A percentile compares a stretch with the other conserved stretches of the same genome.
Evolutionary conservation across 805 yeast species (phyloP).

Genomic region (Hemisphaericaspora nanyangensis): DNA sequence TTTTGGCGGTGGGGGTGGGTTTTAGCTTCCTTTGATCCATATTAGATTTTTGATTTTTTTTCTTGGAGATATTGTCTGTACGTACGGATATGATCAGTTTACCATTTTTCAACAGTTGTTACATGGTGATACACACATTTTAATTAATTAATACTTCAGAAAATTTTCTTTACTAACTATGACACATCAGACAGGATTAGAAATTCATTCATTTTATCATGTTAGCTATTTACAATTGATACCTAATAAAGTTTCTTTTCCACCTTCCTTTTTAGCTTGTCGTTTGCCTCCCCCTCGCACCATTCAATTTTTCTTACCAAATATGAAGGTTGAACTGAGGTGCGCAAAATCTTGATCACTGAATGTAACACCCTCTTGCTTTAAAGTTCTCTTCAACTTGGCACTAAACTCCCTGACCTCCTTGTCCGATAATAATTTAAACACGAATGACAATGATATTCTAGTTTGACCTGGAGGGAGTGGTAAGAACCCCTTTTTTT

Average conservation of each 20-base stretch:
- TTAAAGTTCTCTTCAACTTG: slow-evolving; percentile 27
- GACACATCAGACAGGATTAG: too few relatives aligned
- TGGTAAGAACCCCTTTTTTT: slow-evolving; percentile 25
- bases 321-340: slow-evolving; percentile 12
- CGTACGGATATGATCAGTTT: too few relatives aligned
- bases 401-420: slow-evolving; percentile 28
- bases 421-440: slow-evolving; percentile 33
- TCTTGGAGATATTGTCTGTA: too few relatives aligned
- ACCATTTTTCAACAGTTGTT: too few relatives aligned
- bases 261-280: not conserved
- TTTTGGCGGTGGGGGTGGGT: too few relatives aligned
- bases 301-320: slow-evolving; percentile 5
- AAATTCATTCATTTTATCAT: too few relatives aligned
- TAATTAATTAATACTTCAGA: too few relatives aligned
- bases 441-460: slow-evolving; percentile 33
- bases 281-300: not conserved
- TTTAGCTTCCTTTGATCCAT: too few relatives aligned
- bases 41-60: too few relatives aligned
- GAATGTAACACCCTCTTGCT: slow-evolving; percentile 27
- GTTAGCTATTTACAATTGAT: slow-evolving; percentile 2
- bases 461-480: slow-evolving; percentile 22
- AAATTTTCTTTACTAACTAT: too few relatives aligned
- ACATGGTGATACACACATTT: too few relatives aligned
- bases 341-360: slow-evolving; percentile 30
- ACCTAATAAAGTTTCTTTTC: not conserved